Base-by-base conservation (phyloP, 257 asterid species). In the Primulina eburnea region DNA sequence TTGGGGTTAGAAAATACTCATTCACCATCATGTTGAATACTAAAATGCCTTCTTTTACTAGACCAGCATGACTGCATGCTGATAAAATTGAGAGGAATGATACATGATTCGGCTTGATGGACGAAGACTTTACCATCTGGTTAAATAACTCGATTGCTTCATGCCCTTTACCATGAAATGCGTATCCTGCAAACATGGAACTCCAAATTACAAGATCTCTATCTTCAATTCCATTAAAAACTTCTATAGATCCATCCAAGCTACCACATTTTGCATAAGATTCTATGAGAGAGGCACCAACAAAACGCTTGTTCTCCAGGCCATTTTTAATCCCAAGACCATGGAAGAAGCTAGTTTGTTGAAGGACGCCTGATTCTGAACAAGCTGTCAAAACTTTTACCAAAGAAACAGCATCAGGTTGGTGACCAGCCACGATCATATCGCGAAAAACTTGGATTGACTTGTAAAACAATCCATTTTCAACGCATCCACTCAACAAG, bases 21-120 rank as follows among this genome's bases (percentile, higher is more conserved):
- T 80, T 76, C 30, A 89, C 79, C 96, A 92, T 92, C 65, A 55
- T 24, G 9, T 78, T 73, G 64, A 88, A 88, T 18, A 79, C 59
- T 33, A 80, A 72, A 35, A 88, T 80, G 53, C 97, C 98, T 80
- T 92, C 91, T 67, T 74, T 73, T 2, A 86, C 77, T 3, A 88
- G 74, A 71, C 97, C 96, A 0, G 92, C 83, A 74, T 89, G 95
- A 57, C 94, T 92, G 64, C 98, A 90, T 0, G 96, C 96, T 0
- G 90, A 82, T 78, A 92, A 62, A 65, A 88, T 60, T 2, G 96
- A 88, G 11, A 92, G 79, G 71, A 90, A 90, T 0, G 92, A 75
- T 2, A 90, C 83, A 2, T 79, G 74, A 60, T 85, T 92, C 1
- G 98, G 95, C 69, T 24, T 67, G 61, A 82, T 60, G n/a, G 61